These are phyloP conservation scores for Quercus ilex DNA, from an alignment of 306 rosid genomes.

Conservation along the genomic window DNA sequence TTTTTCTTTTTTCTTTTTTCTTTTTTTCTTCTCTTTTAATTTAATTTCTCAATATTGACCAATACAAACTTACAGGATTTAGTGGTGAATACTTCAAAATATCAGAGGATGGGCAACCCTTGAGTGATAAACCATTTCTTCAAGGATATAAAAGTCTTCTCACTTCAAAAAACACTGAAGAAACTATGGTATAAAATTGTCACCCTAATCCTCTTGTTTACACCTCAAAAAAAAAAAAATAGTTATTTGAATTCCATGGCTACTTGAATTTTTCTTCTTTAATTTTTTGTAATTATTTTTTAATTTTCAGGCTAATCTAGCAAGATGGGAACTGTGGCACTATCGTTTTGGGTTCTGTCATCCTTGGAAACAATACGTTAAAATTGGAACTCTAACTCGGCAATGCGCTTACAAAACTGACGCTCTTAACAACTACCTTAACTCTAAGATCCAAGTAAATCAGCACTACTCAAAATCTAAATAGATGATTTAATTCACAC, in stretches of 20 bases:
- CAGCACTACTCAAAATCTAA: too few species aligned
- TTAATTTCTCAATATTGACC: not conserved
- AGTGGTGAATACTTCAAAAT: slow-evolving; percentile 30
- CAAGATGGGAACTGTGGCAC: slow-evolving; percentile 58
- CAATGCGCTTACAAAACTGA: slow-evolving; percentile 49
- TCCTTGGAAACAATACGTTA: slow-evolving; percentile 55
- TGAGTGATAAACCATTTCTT: slow-evolving; percentile 12
- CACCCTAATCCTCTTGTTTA: too few species aligned
- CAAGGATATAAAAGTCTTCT: slow-evolving; percentile 51
- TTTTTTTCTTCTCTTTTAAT: not conserved
- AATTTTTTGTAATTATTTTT: not conserved
- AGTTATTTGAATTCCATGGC: too few species aligned
- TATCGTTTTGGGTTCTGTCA: slow-evolving; percentile 39
- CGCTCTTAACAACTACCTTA: slow-evolving; percentile 38
- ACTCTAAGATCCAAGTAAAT: slow-evolving; percentile 23
- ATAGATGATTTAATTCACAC: too few species aligned
- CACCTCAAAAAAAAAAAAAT: too few species aligned
- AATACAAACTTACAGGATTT: slow-evolving; percentile 30
- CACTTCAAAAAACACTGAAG: slow-evolving; percentile 45
- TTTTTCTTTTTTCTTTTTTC: too few species aligned
- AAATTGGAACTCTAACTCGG: slow-evolving; percentile 41
- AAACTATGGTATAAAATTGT: slow-evolving; percentile 28
- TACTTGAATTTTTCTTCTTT: not conserved
- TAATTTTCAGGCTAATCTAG: slow-evolving; percentile 39
- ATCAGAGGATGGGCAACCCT: slow-evolving; percentile 21